phyloP scores from a whole-genome alignment of 164 flowering plant species.

The Kingdonia uniflora region DNA sequence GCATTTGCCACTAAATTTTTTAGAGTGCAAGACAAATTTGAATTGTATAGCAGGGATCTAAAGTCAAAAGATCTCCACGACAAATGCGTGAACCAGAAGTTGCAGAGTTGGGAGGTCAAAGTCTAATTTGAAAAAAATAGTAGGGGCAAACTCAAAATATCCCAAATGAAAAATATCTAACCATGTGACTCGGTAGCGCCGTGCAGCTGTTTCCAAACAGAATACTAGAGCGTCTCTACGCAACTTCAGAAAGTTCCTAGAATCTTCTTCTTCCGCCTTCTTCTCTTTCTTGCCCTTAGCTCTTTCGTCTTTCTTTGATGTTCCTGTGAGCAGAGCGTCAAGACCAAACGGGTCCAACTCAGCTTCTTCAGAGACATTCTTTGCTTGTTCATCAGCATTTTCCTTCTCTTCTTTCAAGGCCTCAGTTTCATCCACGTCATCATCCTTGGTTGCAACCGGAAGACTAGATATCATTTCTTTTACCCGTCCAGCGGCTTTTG shows the following conservation, averaged over 20 bases:
- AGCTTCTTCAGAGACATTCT: slow-evolving; percentile 18
- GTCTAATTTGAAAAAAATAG: too few relatives aligned
- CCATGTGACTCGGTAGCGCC: slow-evolving; percentile 82
- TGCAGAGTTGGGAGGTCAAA: too few relatives aligned
- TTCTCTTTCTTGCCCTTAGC: slow-evolving; percentile 43
- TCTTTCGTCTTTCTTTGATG: slow-evolving; percentile 38
- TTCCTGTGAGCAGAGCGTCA: slow-evolving; percentile 53
- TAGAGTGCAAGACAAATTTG: too few relatives aligned
- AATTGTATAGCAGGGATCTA: too few relatives aligned
- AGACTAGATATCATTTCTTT: slow-evolving; percentile 67
- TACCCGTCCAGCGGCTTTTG: slow-evolving; percentile 58
- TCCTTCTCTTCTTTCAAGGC: slow-evolving; percentile 35
- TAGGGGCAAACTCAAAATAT: too few relatives aligned
- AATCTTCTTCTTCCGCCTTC: slow-evolving; percentile 56
- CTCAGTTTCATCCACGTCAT: slow-evolving; percentile 69
- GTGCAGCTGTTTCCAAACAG: slow-evolving; percentile 81
- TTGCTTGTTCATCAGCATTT: slow-evolving; percentile 15
- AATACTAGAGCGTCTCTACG: slow-evolving; percentile 69
- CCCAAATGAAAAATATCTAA: slow-evolving; percentile 11
- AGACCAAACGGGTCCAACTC: slow-evolving; percentile 90
- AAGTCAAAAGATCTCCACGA: too few relatives aligned
- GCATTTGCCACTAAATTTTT: too few relatives aligned
- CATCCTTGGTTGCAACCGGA: slow-evolving; percentile 71
- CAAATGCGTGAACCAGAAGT: too few relatives aligned
- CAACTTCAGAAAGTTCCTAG: slow-evolving; percentile 49